phyloP scores from a whole-genome alignment of 495 filamentous ascomycete species.

The Hypoxylon crocopeplum region DNA sequence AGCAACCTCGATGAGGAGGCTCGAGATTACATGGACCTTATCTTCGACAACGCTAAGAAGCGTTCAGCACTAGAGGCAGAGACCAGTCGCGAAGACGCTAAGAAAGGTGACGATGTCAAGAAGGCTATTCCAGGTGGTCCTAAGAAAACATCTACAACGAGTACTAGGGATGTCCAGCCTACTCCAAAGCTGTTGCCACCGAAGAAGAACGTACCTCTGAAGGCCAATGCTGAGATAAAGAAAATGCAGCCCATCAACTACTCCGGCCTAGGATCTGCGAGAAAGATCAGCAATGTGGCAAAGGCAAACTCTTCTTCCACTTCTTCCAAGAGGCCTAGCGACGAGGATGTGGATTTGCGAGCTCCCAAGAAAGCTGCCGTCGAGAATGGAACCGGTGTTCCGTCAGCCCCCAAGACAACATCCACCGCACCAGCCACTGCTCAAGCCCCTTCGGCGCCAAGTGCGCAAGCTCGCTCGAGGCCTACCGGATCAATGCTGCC shows the following conservation, averaged over 20 bases:
- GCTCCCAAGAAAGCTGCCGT: conserved; percentile 49
- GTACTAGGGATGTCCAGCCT: not conserved
- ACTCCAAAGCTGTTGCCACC: conserved; percentile 1
- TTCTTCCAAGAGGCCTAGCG: conserved; percentile 42
- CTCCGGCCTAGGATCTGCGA: conserved; percentile 37
- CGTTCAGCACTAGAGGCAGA: conserved; percentile 56
- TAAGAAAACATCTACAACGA: conserved; percentile 19
- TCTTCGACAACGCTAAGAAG: conserved; percentile 60
- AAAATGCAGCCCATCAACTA: conserved; percentile 33
- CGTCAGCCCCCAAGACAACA: conserved; percentile 23
- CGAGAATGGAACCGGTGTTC: conserved; percentile 29
- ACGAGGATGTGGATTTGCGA: conserved; percentile 49
- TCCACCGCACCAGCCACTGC: too few relatives aligned
- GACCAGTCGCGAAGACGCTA: conserved; percentile 12
- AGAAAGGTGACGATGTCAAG: conserved; percentile 9
- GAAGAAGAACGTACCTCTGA: conserved; percentile 17
- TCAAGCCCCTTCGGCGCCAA: too few relatives aligned
- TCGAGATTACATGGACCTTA: conserved; percentile 50
- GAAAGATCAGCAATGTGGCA: conserved; percentile 30
- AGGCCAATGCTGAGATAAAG: conserved; percentile 19
- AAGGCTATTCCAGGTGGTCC: conserved; percentile 5
- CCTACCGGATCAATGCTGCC: conserved; percentile 41
- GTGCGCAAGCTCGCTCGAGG: conserved; percentile 27
- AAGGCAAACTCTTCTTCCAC: conserved; percentile 30
- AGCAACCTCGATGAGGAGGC: conserved; percentile 71